phyloP scores from a whole-genome alignment of 305 asterid genomes.

The Nicotiana rustica region DNA sequence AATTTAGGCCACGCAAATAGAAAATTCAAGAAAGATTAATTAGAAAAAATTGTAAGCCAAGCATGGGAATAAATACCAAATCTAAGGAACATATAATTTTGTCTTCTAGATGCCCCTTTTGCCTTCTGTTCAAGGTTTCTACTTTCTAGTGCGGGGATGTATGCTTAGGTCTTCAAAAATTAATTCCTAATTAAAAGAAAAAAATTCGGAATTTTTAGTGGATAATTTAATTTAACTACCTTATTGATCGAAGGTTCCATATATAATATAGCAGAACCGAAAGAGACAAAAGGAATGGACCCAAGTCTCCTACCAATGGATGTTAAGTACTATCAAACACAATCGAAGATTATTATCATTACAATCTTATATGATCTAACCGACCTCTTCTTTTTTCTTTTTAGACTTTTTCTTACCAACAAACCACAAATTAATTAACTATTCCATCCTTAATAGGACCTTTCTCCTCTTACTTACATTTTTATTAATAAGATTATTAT shows the following conservation, averaged over 20 bases:
- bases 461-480: constrained; percentile 12
- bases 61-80: constrained; percentile 7
- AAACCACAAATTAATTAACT: background rate
- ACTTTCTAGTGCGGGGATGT: background rate
- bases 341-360: constrained; percentile 23
- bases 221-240: constrained; percentile 5
- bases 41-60: constrained; percentile 26
- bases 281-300: constrained; percentile 33
- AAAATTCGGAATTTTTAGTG: background rate
- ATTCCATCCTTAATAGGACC: background rate
- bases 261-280: constrained; percentile 13
- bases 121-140: constrained; percentile 11
- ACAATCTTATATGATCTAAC: constrained; percentile 14
- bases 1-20: background rate
- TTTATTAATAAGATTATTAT: background rate
- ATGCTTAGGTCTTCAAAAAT: background rate
- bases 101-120: constrained; percentile 22
- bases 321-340: constrained; percentile 17
- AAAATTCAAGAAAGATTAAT: background rate
- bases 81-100: background rate
- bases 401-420: background rate
- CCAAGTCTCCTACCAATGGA: constrained; percentile 28
- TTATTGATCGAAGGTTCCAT: background rate
- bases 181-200: too few relatives aligned
- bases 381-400: constrained; percentile 1